A percentile compares a stretch with the other conserved stretches of the same genome.
Evolutionary conservation across 2,329 filamentous ascomycete genomes (phyloP).

Genomic region (Sclerotinia spermophila): DNA sequence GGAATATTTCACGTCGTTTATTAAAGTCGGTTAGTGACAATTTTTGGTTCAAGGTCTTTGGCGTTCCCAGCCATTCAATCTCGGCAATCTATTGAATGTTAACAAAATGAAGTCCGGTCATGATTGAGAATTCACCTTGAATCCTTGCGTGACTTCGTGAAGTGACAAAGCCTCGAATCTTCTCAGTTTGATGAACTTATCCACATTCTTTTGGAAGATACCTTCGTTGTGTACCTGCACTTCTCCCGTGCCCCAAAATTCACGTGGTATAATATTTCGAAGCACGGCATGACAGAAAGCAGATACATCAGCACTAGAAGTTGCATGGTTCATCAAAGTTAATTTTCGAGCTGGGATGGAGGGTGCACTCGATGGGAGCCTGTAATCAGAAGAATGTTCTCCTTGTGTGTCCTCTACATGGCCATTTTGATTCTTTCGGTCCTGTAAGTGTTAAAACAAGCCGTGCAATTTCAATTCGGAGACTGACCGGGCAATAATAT

Average conservation of each 20-base stretch:
- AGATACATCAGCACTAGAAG: constrained; percentile 65
- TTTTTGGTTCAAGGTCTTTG: constrained; percentile 47
- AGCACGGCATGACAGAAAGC: constrained; percentile 81
- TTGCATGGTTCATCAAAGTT: constrained; percentile 62
- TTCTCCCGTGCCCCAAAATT: constrained; percentile 66
- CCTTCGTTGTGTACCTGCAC: constrained; percentile 56
- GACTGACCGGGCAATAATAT: constrained; percentile 68
- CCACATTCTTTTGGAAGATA: constrained; percentile 62
- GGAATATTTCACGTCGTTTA: constrained; percentile 75
- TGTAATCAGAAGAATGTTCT: constrained; percentile 26
- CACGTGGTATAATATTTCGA: constrained; percentile 66
- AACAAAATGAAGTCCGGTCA: background rate
- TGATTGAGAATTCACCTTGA: constrained; percentile 58
- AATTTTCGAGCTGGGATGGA: constrained; percentile 36
- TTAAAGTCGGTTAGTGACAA: constrained; percentile 65
- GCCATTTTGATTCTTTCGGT: constrained; percentile 1
- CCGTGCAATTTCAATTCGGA: background rate
- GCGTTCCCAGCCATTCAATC: constrained; percentile 69
- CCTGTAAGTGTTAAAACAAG: constrained; percentile 22
- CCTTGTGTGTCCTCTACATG: constrained; percentile 8
- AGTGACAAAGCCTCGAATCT: constrained; percentile 79
- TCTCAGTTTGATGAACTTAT: constrained; percentile 72
- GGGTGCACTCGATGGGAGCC: constrained; percentile 25
- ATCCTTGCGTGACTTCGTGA: constrained; percentile 69
- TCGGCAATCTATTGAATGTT: constrained; percentile 52